A percentile compares a stretch with the other conserved stretches of the same genome.
Evolutionary conservation across 83 land plant genomes (phyloP).

Genomic region (Isoetes engelmannii): DNA sequence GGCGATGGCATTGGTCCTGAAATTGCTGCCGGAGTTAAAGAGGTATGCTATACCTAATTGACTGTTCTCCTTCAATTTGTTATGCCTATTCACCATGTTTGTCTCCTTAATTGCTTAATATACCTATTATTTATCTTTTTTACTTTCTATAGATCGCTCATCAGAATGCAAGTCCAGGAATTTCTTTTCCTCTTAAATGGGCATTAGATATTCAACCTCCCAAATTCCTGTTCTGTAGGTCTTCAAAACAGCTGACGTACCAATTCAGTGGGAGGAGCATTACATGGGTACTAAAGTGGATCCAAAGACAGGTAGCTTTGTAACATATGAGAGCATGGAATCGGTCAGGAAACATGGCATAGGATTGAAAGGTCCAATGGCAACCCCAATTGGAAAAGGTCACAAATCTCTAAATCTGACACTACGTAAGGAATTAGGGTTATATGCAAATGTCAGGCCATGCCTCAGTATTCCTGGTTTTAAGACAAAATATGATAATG

Average conservation of each 20-base stretch:
- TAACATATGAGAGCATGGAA: constrained; percentile 17
- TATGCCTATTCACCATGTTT: background rate
- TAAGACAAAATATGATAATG: constrained; percentile 12
- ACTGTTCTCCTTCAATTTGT: background rate
- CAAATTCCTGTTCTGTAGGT: constrained; percentile 26
- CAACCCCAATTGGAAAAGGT: constrained; percentile 94
- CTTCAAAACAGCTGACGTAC: constrained; percentile 50
- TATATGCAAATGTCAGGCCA: constrained; percentile 83
- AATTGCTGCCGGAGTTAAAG: constrained; percentile 5
- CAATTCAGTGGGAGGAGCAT: constrained; percentile 91
- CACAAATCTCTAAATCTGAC: constrained; percentile 14
- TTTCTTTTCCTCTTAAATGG: background rate
- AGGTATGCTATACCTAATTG: background rate
- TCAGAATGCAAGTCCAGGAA: background rate
- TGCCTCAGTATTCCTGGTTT: constrained; percentile 23
- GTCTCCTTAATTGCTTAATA: background rate
- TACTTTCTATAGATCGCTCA: background rate
- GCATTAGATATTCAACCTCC: background rate
- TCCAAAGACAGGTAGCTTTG: constrained; percentile 53
- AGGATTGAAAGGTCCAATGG: constrained; percentile 97
- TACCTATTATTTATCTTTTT: background rate
- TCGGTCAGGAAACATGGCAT: constrained; percentile 42
- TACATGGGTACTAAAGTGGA: constrained; percentile 65
- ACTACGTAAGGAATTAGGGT: constrained; percentile 9
- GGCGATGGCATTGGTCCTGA: constrained; percentile 17